These are phyloP conservation scores for Leishmania martiniquensis DNA, from an alignment of 208 protist species.

Conservation along the genomic window DNA sequence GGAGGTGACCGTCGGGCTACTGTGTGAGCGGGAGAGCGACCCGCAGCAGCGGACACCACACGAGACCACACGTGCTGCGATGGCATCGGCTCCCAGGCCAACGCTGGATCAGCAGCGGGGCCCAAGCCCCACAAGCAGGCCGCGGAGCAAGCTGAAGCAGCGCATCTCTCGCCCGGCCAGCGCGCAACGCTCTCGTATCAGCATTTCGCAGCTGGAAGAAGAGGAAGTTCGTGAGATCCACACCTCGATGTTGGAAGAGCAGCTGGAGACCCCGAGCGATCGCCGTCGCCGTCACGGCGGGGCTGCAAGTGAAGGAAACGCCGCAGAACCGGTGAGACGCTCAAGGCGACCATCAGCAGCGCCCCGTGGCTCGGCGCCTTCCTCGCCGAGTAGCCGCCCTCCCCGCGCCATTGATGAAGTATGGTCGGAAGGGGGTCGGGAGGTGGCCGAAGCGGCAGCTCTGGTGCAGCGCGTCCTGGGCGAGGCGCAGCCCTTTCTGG, in stretches of 20 bases:
- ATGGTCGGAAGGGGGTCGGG: not conserved
- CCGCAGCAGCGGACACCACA: constrained; percentile 9
- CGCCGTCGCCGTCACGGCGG: not conserved
- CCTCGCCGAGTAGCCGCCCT: not conserved
- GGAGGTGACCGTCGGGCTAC: constrained; percentile 38
- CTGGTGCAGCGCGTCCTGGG: constrained; percentile 13
- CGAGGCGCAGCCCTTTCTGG: constrained; percentile 7
- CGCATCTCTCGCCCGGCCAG: constrained; percentile 3
- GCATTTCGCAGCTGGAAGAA: constrained; percentile 12
- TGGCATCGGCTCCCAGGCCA: constrained; percentile 5
- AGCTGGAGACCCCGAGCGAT: constrained; percentile 1
- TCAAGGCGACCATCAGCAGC: constrained; percentile 4
- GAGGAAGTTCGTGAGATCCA: constrained; percentile 8
- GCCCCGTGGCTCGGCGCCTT: not conserved
- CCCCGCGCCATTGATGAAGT: constrained; percentile 7
- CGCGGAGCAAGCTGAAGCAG: not conserved
- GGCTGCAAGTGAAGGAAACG: not conserved
- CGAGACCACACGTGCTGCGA: constrained; percentile 7
- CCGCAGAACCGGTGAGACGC: not conserved
- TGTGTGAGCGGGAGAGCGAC: constrained; percentile 21
- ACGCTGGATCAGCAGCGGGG: constrained; percentile 11
- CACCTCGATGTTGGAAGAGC: constrained; percentile 1
- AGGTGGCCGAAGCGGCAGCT: constrained; percentile 6
- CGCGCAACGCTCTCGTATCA: constrained; percentile 7
- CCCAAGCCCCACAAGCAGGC: not conserved